Evolutionary conservation across 2,329 filamentous ascomycete genomes (phyloP).

Genomic region (Pyrenophora tritici-repentis): DNA sequence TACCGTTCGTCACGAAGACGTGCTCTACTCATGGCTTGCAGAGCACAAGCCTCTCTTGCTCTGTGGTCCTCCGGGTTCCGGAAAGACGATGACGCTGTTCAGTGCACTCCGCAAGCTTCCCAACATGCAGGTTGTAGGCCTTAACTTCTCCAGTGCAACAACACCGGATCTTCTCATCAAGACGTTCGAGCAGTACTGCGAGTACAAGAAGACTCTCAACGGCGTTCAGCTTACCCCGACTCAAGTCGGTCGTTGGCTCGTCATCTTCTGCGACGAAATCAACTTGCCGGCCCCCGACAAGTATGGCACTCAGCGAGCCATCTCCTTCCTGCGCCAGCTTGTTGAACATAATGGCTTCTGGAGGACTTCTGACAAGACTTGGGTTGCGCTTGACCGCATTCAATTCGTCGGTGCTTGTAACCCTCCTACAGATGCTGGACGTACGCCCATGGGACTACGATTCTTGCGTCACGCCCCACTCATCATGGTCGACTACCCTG

Average conservation of each 20-base stretch:
- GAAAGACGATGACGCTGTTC: constrained; percentile 99
- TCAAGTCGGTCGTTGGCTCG: constrained; percentile 96
- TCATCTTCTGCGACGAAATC: constrained; percentile 99
- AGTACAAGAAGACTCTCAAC: constrained; percentile 98
- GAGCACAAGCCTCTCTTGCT: constrained; percentile 97
- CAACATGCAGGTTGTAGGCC: constrained; percentile 98
- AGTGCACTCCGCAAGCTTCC: constrained; percentile 94
- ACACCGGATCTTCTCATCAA: constrained; percentile 98
- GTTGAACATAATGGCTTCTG: constrained; percentile 99
- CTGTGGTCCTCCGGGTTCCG: constrained; percentile 95
- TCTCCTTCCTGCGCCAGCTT: constrained; percentile 94
- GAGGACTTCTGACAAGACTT: constrained; percentile 95
- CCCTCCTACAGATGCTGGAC: constrained; percentile 93
- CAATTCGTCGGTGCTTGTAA: constrained; percentile 99
- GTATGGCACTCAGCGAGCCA: constrained; percentile 95
- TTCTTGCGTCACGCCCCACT: constrained; percentile 98
- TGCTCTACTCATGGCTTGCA: constrained; percentile 99
- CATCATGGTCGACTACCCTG: constrained; percentile 99
- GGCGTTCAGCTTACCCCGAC: constrained; percentile 94
- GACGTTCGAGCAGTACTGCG: constrained; percentile 99
- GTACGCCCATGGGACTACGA: constrained; percentile 88
- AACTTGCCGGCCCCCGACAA: constrained; percentile 97
- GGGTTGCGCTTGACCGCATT: constrained; percentile 96
- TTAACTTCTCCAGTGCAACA: constrained; percentile 99
- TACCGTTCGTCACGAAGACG: constrained; percentile 95